These are phyloP conservation scores for Cryphonectria carpinicola DNA, from an alignment of 2,329 filamentous ascomycete species.

Conservation along the genomic window DNA sequence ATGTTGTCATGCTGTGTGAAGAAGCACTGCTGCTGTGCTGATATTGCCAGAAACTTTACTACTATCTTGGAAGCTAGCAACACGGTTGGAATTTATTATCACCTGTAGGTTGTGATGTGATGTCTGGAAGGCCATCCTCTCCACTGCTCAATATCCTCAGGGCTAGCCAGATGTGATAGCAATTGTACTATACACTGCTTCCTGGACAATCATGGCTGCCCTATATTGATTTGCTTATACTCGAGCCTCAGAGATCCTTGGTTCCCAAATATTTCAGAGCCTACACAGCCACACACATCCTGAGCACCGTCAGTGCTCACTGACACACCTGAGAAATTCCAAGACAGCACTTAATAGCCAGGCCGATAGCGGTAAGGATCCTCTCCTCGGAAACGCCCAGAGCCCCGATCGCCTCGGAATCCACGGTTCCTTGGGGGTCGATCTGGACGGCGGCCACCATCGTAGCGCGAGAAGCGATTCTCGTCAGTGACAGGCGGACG, in stretches of 20 bases:
- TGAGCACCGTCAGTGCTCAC: neutral
- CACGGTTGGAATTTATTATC: neutral
- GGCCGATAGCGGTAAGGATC: conserved; percentile 29
- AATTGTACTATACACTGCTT: neutral
- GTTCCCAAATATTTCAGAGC: neutral
- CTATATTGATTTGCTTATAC: neutral
- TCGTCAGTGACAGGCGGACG: conserved; percentile 22
- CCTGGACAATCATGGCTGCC: neutral
- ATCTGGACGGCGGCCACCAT: conserved; percentile 22
- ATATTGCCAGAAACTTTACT: neutral
- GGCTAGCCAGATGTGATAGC: neutral
- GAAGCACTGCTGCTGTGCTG: neutral
- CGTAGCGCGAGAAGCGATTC: conserved; percentile 23
- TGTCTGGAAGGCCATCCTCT: neutral
- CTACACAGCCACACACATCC: neutral
- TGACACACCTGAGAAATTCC: neutral
- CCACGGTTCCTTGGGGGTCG: conserved; percentile 26
- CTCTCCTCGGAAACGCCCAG: conserved; percentile 26
- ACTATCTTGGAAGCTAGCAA: neutral
- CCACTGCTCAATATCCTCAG: neutral
- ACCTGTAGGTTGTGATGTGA: neutral
- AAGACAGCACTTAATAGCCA: conserved; percentile 15
- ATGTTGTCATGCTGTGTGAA: neutral
- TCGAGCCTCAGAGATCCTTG: neutral
- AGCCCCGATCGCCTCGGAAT: conserved; percentile 25